phyloP scores from a whole-genome alignment of 768 basidiomycete genomes.

The Harrya chromipes region DNA sequence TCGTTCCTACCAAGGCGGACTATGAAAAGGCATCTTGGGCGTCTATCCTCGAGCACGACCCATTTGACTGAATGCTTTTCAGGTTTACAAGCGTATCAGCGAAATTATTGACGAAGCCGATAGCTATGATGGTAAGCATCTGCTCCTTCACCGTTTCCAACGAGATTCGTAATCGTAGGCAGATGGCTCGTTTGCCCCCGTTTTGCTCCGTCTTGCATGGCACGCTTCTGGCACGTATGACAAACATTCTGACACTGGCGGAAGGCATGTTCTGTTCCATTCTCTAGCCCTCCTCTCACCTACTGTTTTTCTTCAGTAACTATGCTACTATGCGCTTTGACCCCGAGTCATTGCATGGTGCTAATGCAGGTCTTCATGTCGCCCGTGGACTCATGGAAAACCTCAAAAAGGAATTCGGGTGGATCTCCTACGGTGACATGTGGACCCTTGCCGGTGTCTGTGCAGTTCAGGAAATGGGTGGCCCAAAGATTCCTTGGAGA shows the following conservation, averaged over 20 bases:
- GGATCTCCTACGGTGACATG: constrained; percentile 95
- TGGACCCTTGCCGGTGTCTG: constrained; percentile 96
- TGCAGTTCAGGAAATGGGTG: constrained; percentile 90
- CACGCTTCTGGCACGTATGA: constrained; percentile 93
- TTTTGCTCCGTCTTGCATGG: constrained; percentile 90
- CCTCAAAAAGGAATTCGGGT: constrained; percentile 82
- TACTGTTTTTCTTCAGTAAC: constrained; percentile 53
- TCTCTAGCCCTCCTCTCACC: neutral
- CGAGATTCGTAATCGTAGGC: constrained; percentile 4
- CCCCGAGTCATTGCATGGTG: constrained; percentile 80
- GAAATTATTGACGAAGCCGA: constrained; percentile 67
- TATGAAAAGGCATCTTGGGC: constrained; percentile 71
- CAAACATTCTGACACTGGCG: constrained; percentile 70
- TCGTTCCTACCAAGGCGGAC: constrained; percentile 76
- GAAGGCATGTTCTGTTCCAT: constrained; percentile 51
- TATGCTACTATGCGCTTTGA: constrained; percentile 98
- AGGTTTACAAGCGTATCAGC: constrained; percentile 92
- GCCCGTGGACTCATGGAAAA: constrained; percentile 84
- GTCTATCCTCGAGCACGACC: neutral
- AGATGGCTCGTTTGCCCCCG: constrained; percentile 90
- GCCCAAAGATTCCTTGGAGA: constrained; percentile 91
- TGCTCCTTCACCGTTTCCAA: neutral
- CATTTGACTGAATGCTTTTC: neutral
- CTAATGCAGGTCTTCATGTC: constrained; percentile 78
- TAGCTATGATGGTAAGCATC: constrained; percentile 72